Evolutionary conservation across 139 green algal genomes (phyloP), one percentile per base, ranked within the genome.

Genomic region (Chlorella sp.): DNA sequence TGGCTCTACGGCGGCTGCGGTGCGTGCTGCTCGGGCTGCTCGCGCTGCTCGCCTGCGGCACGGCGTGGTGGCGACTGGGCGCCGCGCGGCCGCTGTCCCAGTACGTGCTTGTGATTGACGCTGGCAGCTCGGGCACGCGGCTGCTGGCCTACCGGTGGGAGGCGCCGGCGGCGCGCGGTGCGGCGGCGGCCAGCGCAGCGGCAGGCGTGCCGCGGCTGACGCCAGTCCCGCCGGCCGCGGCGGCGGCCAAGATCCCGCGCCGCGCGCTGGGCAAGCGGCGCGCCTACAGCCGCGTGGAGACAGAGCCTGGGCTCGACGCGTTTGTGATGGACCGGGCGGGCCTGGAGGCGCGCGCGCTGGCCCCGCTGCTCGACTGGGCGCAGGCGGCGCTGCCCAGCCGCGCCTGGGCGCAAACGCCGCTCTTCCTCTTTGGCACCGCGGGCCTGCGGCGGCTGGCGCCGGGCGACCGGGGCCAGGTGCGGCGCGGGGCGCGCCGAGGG

Each of bases 201-300:
- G 71, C 48, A 45, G 74, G 71, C 1, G 50, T 46, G 15, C 73
- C 73, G 5, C 60, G 35, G 5, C 50, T 77, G n/a, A 27, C 41
- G 29, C 73, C 38, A 2, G 77, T 87, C 17, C 51, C 51, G 27
- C 66, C 80, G 29, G 27, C 36, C 19, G 71, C 64, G 31, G 65
- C 67, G 6, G 31, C 58, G 9, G 27, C 71, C 35, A 74, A 53
- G 40, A 58, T 87, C 23, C 84, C 86, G 0, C 61, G 76, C 12
- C 71, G 71, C 21, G 67, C 68, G 11, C 50, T 73, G 55, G 73
- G 67, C 2, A 67, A 71, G 46, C 60, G 73, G 63, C 80, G 89
- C 27, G 77, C 86, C 71, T 98, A 97, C 75, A 79, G 95, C 65
- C 83, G 93, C 0, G 91, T 97, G 66, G 93, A 97, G 76, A 98